phyloP scores from a whole-genome alignment of 768 basidiomycete species.

The Russula sp. region DNA sequence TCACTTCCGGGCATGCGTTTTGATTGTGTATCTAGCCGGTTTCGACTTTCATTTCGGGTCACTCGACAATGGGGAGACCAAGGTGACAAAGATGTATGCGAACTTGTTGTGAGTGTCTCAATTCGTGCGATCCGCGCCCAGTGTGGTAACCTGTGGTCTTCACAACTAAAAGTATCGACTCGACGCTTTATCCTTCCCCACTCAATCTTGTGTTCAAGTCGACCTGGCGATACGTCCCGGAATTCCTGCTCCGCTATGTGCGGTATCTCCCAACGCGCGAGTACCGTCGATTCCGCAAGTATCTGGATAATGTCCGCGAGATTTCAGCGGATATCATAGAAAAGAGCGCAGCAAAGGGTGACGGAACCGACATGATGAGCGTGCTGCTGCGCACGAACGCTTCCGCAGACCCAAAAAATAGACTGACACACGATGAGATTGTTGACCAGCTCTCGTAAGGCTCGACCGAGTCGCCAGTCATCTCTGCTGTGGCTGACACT shows the following conservation, averaged over 20 bases:
- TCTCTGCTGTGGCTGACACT: not conserved
- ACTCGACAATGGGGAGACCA: slow-evolving; percentile 24
- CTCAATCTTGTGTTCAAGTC: slow-evolving; percentile 21
- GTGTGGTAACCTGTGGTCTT: not conserved
- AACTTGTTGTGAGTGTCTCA: slow-evolving; percentile 25
- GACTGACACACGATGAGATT: slow-evolving; percentile 5
- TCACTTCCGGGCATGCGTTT: not conserved
- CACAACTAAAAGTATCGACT: slow-evolving; percentile 6
- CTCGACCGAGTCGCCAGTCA: too few relatives aligned
- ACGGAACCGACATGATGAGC: slow-evolving; percentile 13
- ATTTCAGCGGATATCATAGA: slow-evolving; percentile 1
- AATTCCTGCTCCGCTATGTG: slow-evolving; percentile 6
- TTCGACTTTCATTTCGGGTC: slow-evolving; percentile 28
- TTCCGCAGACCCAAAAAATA: slow-evolving; percentile 1
- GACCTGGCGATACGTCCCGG: slow-evolving; percentile 24
- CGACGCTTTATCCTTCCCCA: slow-evolving; percentile 10
- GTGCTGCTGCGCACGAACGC: slow-evolving; percentile 10
- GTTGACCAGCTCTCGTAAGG: slow-evolving; percentile 16
- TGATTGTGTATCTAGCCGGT: slow-evolving; percentile 21
- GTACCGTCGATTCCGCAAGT: slow-evolving; percentile 8
- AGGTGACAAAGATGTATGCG: slow-evolving; percentile 25
- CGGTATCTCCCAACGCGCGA: slow-evolving; percentile 11
- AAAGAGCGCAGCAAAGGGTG: not conserved
- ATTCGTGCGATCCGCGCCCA: not conserved
- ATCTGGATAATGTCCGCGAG: not conserved